Evolutionary conservation across 139 green algal genomes (phyloP).

Genomic region (Picocystis salinarum): DNA sequence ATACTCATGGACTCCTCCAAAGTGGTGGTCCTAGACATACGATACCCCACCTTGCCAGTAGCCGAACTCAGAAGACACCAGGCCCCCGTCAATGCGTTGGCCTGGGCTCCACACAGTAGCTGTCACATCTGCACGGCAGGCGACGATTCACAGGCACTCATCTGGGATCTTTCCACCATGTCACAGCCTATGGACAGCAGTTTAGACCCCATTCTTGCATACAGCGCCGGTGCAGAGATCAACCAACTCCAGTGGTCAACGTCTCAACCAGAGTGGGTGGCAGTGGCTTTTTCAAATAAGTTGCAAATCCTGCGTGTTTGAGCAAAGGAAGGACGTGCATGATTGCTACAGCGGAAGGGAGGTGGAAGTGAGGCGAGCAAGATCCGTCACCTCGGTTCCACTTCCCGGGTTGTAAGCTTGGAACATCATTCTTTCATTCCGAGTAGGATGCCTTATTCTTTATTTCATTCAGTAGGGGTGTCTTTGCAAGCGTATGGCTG

Average conservation of each 20-base stretch:
- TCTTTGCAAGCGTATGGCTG: too few relatives aligned
- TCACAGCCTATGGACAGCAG: conserved; percentile 20
- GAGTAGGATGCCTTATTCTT: too few relatives aligned
- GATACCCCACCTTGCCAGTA: conserved; percentile 35
- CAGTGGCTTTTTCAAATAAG: conserved; percentile 69
- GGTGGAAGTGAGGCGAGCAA: too few relatives aligned
- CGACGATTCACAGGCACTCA: conserved; percentile 69
- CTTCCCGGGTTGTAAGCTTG: too few relatives aligned
- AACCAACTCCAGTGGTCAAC: conserved; percentile 80
- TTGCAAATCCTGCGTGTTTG: conserved; percentile 84
- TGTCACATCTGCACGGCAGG: conserved; percentile 83
- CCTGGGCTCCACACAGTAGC: conserved; percentile 82
- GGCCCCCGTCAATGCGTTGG: conserved; percentile 62
- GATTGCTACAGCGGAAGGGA: too few relatives aligned
- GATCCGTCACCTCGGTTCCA: too few relatives aligned
- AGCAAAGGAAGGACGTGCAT: too few relatives aligned
- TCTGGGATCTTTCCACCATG: conserved; percentile 77
- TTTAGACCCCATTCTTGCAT: conserved; percentile 85
- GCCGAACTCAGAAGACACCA: conserved; percentile 51
- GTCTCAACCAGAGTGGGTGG: conserved; percentile 70
- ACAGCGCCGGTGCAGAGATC: conserved; percentile 69
- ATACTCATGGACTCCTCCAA: conserved; percentile 48
- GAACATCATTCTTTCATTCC: too few relatives aligned
- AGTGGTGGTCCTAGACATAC: conserved; percentile 13
- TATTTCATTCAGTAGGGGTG: too few relatives aligned